Percentiles rank a stretch among this genome's conserved stretches.
Conservation (phyloP, 2,329 filamentous ascomycete species). For the Penicillium sp. region DNA sequence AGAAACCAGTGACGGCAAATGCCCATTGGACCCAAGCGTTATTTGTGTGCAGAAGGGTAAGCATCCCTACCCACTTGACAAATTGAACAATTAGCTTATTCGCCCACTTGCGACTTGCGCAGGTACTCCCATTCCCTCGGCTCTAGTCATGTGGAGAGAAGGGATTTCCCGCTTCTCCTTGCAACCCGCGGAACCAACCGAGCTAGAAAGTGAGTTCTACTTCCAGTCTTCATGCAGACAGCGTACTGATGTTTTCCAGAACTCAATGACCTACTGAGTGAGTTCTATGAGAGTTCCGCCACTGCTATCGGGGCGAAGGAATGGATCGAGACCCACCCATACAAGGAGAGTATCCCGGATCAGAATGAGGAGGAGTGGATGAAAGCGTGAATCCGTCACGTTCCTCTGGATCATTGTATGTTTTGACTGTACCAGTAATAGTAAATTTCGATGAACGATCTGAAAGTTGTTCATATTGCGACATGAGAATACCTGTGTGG, state of each 20-base stretch:
- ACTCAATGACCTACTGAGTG: conserved; percentile 2
- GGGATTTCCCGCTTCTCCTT: conserved; percentile 6
- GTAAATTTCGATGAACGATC: background rate
- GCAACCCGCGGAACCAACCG: conserved; percentile 6
- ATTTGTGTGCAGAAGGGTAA: conserved; percentile 6
- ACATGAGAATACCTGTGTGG: too few species aligned
- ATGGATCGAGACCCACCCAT: conserved; percentile 10
- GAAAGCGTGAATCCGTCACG: background rate
- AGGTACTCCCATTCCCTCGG: conserved; percentile 8
- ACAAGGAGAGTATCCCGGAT: conserved; percentile 5
- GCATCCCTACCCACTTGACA: background rate
- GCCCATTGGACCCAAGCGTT: conserved; percentile 3
- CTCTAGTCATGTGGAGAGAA: conserved; percentile 7
- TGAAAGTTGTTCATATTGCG: too few species aligned
- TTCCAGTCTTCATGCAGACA: background rate
- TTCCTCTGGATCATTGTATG: background rate
- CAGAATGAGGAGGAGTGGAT: conserved; percentile 7
- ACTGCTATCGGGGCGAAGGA: conserved; percentile 1
- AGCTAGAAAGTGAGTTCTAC: conserved; percentile 4
- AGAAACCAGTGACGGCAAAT: conserved; percentile 2
- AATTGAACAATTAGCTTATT: background rate
- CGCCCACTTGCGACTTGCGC: too few species aligned
- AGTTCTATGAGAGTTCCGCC: conserved; percentile 7
- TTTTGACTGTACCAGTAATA: background rate
- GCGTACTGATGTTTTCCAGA: background rate